These are phyloP conservation scores for Fusarium sterilihyphosum DNA, from an alignment of 2,329 filamentous ascomycete species.

Conservation along the genomic window DNA sequence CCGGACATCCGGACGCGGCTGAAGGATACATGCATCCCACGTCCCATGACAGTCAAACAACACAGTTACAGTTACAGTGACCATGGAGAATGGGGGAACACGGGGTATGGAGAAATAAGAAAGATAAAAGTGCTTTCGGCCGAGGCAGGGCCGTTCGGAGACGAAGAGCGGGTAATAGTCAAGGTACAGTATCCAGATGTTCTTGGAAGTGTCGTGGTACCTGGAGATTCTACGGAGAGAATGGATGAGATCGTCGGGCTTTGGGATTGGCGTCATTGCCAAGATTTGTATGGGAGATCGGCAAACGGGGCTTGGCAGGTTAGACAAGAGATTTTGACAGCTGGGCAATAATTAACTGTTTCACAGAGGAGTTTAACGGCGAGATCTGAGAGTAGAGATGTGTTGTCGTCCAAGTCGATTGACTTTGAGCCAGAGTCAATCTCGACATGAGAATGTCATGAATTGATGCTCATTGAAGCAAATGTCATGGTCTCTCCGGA, in stretches of 20 bases:
- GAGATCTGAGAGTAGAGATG: neutral
- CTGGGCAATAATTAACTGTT: neutral
- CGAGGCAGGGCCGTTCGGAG: constrained; percentile 35
- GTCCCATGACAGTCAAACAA: neutral
- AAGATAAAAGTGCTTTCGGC: constrained; percentile 14
- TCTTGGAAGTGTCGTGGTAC: neutral
- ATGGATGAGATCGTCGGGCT: neutral
- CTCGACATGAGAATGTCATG: neutral
- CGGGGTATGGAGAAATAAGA: constrained; percentile 6
- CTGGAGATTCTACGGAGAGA: neutral
- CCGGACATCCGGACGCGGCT: neutral
- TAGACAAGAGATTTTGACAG: neutral
- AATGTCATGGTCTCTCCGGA: neutral
- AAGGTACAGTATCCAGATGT: neutral
- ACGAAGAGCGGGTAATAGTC: neutral
- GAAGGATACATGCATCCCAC: neutral
- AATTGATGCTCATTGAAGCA: neutral
- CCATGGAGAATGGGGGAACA: constrained; percentile 5
- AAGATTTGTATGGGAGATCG: constrained; percentile 16
- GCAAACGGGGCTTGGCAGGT: constrained; percentile 17
- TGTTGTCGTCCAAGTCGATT: rapidly evolving
- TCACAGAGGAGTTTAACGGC: neutral
- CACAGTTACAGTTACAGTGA: neutral
- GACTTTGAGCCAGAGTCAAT: neutral
- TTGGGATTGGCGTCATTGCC: constrained; percentile 16